Base-by-base conservation (phyloP, 2,329 filamentous ascomycete genomes). In the Teratosphaeria gauchensis region DNA sequence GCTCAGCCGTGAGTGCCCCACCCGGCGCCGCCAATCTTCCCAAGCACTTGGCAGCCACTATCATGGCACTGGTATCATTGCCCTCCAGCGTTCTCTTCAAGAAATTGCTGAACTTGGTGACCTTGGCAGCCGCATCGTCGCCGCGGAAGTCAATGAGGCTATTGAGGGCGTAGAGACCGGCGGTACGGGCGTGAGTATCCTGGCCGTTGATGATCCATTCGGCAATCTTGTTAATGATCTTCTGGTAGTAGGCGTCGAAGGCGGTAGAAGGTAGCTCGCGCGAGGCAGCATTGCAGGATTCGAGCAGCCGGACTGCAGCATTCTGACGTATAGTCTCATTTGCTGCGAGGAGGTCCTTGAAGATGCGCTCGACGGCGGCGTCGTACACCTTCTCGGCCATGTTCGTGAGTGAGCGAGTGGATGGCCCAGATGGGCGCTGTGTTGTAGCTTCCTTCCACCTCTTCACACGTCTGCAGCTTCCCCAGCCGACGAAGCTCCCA, bases 91-190 rank as follows among this genome's bases (percentile, higher is more conserved):
- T 88, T 54, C 85, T 88, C 66, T 92, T 89, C 60, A 99, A 83
- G 69, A 92, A 95, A 63, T 90, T 90, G 53, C 90, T 90, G 71
- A 97, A 99, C 58, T 94, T 86, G 32, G 92, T 95, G 60, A 94
- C 96, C 75, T 97, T 97, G 68, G 90, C 85, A 38, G 90, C 90
- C 28, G 89, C 85, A 76, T 99, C 95, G 66, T 96, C 90, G 60
- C 92, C 92, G 68, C 96, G 92, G 72, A 97, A 96, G 73, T 96
- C 92, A 74, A 97, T 92, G 57, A 99, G 84, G 59, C 88, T 87
- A 73, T 96, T 92, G 61, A 99, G 84, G 60, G 92, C 92, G 68
- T 94, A 87, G 62, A 99, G 88, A 56, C 94, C 95, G 62, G 92
- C 94, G 58, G 96, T 85, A 59, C 91, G 87, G 72, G 99, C 94